Base-by-base conservation (phyloP, 2,329 filamentous ascomycete genomes). In the Drechslerella coelobrocha region DNA sequence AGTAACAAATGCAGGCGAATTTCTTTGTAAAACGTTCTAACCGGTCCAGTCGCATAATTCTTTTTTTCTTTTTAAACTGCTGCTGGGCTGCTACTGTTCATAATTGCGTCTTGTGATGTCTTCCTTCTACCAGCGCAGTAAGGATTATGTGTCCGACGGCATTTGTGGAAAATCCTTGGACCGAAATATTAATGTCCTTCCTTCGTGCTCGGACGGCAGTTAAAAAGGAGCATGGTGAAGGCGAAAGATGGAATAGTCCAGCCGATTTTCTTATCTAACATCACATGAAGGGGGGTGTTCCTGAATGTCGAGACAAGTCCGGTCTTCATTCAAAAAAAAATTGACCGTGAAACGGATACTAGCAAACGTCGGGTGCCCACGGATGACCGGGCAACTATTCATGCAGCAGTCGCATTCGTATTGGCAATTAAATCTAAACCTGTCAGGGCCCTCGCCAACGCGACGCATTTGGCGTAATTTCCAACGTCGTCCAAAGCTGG, bases 381-480 rank as follows among this genome's bases (percentile, higher is more conserved):
- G 41, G 41, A 45, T 19, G 19, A 45, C 41, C 41, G 41, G 41
- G 41, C 41, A 7, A 19, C 14, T 19, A 3, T 19, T 45, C 19
- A 8, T 45, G 41, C 41, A 34, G 12, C 14, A 17, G 14, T 53
- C 39, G 48, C 57, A 45, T 54, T 47, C 10, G 17, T 26, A 53
- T 26, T 37, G 2, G 24, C 37, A 31, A 24, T 17, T 45, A 54
- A 26, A 7, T 45, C 7, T 5, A 19, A 45, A 34, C 14, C 31
- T 54, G 29, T 37, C n/a, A 29, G 23, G 41, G 26, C n/a, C 41
- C 41, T 24, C 19, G 26, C 27, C 24, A 14, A 21, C 9, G 21
- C 21, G 56, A 61, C 34, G 47, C 56, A 61, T 61, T 61, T 47
- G 31, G 56, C 31, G 10, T 43, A 50, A 24, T 29, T 9, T 31